Evolutionary conservation across 1,284 basidiomycete species (phyloP).

Genomic region (Cryptococcus jaspeensis): DNA sequence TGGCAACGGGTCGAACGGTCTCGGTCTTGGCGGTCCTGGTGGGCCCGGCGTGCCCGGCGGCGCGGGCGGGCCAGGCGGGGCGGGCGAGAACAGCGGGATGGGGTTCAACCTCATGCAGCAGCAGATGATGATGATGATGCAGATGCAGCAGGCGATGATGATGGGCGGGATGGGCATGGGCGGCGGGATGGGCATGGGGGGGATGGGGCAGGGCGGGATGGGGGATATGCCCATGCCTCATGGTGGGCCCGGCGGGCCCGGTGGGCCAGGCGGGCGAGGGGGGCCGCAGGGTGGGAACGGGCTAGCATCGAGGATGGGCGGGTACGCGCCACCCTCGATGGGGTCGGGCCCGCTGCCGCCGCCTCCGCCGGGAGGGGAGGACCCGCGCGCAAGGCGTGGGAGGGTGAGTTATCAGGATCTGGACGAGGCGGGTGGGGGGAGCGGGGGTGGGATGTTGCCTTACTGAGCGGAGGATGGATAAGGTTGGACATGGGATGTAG

Average conservation of each 20-base stretch:
- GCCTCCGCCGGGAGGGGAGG: constrained; percentile 40
- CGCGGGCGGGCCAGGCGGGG: not conserved
- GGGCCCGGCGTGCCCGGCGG: too few species aligned
- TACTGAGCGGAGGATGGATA: constrained; percentile 23
- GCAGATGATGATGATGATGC: constrained; percentile 53
- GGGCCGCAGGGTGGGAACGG: not conserved
- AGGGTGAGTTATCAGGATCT: constrained; percentile 48
- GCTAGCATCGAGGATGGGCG: constrained; percentile 27
- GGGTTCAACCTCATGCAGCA: constrained; percentile 46
- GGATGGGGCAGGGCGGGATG: not conserved
- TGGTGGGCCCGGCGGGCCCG: too few species aligned
- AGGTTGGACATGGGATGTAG: too few species aligned
- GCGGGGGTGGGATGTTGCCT: constrained; percentile 41
- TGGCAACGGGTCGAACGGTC: too few species aligned
- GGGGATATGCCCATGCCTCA: constrained; percentile 8
- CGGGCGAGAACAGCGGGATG: not conserved
- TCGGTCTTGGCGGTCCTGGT: too few species aligned
- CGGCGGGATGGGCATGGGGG: constrained; percentile 3
- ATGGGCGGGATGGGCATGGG: constrained; percentile 25
- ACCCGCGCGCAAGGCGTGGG: constrained; percentile 46
- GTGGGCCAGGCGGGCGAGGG: not conserved
- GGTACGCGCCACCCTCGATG: constrained; percentile 11
- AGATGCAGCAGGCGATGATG: constrained; percentile 50
- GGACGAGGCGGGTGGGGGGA: constrained; percentile 41
- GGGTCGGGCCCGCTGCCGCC: constrained; percentile 19